These are phyloP conservation scores for Kondoa malvinella DNA, from an alignment of 768 basidiomycete species.

Conservation along the genomic window DNA sequence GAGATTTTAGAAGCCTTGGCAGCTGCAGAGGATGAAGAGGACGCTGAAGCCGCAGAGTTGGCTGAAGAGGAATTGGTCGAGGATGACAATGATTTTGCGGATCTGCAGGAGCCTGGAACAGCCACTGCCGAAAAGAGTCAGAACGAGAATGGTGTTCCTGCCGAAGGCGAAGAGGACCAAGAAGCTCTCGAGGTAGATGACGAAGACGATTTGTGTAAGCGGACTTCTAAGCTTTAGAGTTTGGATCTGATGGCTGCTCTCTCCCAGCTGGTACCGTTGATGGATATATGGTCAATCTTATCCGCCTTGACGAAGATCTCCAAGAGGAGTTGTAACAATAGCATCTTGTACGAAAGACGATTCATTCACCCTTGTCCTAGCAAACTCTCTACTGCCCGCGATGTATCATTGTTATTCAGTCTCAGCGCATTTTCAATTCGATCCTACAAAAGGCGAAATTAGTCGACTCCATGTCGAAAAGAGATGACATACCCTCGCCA, in stretches of 20 bases:
- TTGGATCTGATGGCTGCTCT: slow-evolving; percentile 33
- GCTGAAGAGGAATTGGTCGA: slow-evolving; percentile 72
- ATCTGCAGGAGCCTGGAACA: slow-evolving; percentile 21
- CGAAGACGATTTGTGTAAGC: background rate
- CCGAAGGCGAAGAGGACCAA: slow-evolving; percentile 31
- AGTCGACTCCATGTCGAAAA: background rate
- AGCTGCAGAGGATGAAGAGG: slow-evolving; percentile 74
- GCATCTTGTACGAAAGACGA: background rate
- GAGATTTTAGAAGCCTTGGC: slow-evolving; percentile 49
- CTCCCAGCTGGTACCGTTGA: slow-evolving; percentile 45
- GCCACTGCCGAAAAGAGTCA: slow-evolving; percentile 34
- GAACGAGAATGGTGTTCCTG: slow-evolving; percentile 35
- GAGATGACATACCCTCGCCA: background rate
- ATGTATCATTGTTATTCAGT: background rate
- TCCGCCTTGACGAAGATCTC: background rate
- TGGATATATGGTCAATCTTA: slow-evolving; percentile 57
- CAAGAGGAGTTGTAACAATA: background rate
- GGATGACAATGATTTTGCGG: slow-evolving; percentile 36
- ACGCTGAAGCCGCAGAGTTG: slow-evolving; percentile 62
- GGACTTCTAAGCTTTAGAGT: background rate
- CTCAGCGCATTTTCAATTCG: background rate
- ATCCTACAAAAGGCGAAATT: background rate
- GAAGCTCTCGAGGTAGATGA: slow-evolving; percentile 23
- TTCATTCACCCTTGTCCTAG: background rate
- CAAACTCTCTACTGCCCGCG: background rate